Evolutionary conservation across 1,139 yeast species (phyloP).

Genomic region (Yamadazyma pseudoaaseri): DNA sequence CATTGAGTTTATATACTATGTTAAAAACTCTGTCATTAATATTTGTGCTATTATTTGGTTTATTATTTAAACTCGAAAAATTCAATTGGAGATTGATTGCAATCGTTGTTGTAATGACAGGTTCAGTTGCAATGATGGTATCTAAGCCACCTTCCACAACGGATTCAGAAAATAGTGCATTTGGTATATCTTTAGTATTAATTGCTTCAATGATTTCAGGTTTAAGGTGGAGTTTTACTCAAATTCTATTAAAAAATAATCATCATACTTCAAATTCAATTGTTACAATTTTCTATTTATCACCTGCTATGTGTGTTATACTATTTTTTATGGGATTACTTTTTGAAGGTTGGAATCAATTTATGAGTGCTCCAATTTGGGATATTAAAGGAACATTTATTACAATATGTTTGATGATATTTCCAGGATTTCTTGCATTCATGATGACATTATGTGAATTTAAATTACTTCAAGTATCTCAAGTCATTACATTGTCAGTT

Average conservation of each 20-base stretch:
- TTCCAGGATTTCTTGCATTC: conserved; percentile 88
- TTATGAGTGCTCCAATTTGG: conserved; percentile 63
- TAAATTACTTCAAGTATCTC: conserved; percentile 75
- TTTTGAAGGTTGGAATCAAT: conserved; percentile 63
- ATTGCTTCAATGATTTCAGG: conserved; percentile 84
- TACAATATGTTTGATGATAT: conserved; percentile 58
- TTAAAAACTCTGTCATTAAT: conserved; percentile 82
- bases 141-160: conserved; percentile 32
- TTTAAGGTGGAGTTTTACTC: conserved; percentile 92
- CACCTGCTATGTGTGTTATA: conserved; percentile 77
- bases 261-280: conserved; percentile 70
- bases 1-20: conserved; percentile 89
- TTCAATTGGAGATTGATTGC: conserved; percentile 63
- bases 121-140: conserved; percentile 88
- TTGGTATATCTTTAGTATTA: conserved; percentile 74
- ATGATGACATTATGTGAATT: conserved; percentile 90
- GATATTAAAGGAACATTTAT: conserved; percentile 47
- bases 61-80: conserved; percentile 71
- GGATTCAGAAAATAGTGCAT: conserved; percentile 19
- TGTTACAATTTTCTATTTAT: conserved; percentile 74
- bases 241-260: conserved; percentile 65
- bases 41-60: conserved; percentile 85
- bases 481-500: conserved; percentile 80
- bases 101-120: conserved; percentile 75
- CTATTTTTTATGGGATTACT: conserved; percentile 59